Evolutionary conservation across 2,329 filamentous ascomycete species (phyloP).

Genomic region (Fusarium verrucosum): DNA sequence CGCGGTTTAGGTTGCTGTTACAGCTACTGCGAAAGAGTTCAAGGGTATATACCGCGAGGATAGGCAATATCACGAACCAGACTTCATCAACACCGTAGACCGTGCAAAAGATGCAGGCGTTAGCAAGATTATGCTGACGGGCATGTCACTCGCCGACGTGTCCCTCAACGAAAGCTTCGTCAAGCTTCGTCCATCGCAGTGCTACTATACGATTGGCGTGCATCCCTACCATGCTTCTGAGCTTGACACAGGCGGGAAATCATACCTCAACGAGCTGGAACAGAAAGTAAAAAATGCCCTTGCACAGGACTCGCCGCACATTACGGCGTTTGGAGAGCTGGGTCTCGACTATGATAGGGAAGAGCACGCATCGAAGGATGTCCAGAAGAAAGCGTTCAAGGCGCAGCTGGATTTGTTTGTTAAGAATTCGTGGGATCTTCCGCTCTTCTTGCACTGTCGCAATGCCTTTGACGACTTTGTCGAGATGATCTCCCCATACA

Average conservation of each 20-base stretch:
- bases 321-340: constrained; percentile 60
- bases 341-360: constrained; percentile 61
- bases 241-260: constrained; percentile 47
- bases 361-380: constrained; percentile 51
- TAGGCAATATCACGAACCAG: constrained; percentile 58
- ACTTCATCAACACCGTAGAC: constrained; percentile 55
- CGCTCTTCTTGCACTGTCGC: constrained; percentile 43
- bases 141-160: constrained; percentile 50
- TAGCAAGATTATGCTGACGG: constrained; percentile 53
- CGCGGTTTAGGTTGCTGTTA: constrained; percentile 48
- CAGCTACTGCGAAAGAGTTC: constrained; percentile 56
- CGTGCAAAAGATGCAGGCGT: constrained; percentile 55
- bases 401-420: constrained; percentile 42
- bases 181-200: constrained; percentile 45
- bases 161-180: constrained; percentile 44
- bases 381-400: constrained; percentile 40
- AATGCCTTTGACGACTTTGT: constrained; percentile 43
- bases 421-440: constrained; percentile 38
- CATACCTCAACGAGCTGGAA: constrained; percentile 38
- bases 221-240: constrained; percentile 61
- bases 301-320: constrained; percentile 38
- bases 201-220: constrained; percentile 58
- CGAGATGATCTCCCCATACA: constrained; percentile 52
- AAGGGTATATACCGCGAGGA: constrained; percentile 59
- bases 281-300: constrained; percentile 41